Conservation (phyloP, 192 early-diverging fungal genomes). For the Coemansia sp. region DNA sequence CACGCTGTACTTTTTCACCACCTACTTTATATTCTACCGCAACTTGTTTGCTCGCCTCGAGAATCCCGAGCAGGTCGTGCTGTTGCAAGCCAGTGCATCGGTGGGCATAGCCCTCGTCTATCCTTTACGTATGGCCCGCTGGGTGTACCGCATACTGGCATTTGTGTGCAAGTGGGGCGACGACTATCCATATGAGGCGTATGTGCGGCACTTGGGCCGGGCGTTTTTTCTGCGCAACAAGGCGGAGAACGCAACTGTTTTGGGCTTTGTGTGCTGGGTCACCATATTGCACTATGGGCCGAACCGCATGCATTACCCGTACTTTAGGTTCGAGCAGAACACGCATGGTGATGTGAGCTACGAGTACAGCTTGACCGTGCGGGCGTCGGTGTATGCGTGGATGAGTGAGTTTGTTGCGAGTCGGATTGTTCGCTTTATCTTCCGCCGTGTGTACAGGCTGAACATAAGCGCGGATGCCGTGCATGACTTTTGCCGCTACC, state of each 20-base stretch:
- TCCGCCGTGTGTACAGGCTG: conserved; percentile 57
- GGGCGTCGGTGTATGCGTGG: conserved; percentile 66
- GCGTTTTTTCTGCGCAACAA: conserved; percentile 71
- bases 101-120: conserved; percentile 77
- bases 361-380: conserved; percentile 59
- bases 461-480: conserved; percentile 65
- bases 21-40: conserved; percentile 80
- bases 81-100: conserved; percentile 67
- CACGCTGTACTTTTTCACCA: conserved; percentile 76
- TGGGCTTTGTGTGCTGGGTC: conserved; percentile 73
- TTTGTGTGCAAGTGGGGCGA: conserved; percentile 58
- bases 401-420: conserved; percentile 64
- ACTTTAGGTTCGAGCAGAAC: conserved; percentile 61
- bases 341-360: conserved; percentile 57
- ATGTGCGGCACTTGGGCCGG: conserved; percentile 67
- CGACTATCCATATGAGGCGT: conserved; percentile 64
- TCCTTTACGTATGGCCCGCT: conserved; percentile 67
- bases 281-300: conserved; percentile 70
- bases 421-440: conserved; percentile 63
- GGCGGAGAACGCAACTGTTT: conserved; percentile 75
- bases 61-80: conserved; percentile 63
- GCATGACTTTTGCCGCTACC: conserved; percentile 66
- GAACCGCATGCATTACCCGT: conserved; percentile 65
- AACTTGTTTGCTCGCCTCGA: conserved; percentile 73
- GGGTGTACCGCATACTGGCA: conserved; percentile 53